Base-by-base conservation (phyloP, 805 yeast species). In the Saturnispora besseyi region DNA sequence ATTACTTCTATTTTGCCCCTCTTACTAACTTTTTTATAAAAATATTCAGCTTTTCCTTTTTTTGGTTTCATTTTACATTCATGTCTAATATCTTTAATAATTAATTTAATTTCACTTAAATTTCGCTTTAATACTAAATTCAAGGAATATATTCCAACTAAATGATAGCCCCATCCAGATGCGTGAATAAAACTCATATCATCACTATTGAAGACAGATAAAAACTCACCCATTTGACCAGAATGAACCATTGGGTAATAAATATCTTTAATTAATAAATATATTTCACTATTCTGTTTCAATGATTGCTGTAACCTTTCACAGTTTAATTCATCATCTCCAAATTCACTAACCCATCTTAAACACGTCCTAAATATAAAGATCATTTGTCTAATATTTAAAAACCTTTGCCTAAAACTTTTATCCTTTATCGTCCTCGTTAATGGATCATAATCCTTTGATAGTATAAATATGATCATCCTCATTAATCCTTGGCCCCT, bases 401-500 rank as follows among this genome's bases (percentile, higher is more conserved):
- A 5, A 22, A 33, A 24, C 28, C 45, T 32, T 33, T 26, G 22
- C 15, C 34, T 42, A 8, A 28, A 37, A 18, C 42, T 31, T 22
- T 24, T 44, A 29, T 11, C 30, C 34, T 42, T 50, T 11, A 36
- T 12, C 28, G n/a, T 13, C 34, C 24, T 45, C 32, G 8, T 40
- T 18, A 42, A 32, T 10, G 22, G 32, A 18, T 24, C 48, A 24
- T 24, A 46, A 18, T 34, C 49, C 36, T 13, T 41, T 13, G 15
- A 32, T 36, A 21, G 34, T 7, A 33, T 50, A 37, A 24, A n/a
- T 12, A 44, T 26, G 31, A 31, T 41, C n/a, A 13, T 43, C 31
- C 42, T 50, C 53, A 45, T 38, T 18, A 48, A n/a, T 15, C 51
- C 51, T 44, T 28, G 30, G 15, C 31, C 12, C 9, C 32, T 41